Conservation (phyloP, 2,329 filamentous ascomycete species). For the Stemphylium vesicarium region DNA sequence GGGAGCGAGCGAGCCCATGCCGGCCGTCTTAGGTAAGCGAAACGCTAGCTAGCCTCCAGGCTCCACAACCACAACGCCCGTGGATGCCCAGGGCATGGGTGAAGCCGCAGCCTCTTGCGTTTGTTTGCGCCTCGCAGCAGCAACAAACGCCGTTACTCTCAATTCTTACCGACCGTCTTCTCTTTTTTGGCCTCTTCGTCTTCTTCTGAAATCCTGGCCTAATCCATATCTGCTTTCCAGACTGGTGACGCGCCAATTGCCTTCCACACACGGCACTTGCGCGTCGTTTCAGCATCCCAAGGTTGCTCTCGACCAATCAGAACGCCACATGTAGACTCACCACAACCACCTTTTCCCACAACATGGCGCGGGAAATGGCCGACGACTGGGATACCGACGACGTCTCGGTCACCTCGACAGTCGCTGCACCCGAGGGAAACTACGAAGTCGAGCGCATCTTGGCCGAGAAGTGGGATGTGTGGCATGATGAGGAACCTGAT, state of each 20-base stretch:
- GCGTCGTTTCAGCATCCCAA: not conserved
- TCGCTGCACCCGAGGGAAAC: not conserved
- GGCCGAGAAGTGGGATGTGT: conserved; percentile 53
- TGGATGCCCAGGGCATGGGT: too few relatives aligned
- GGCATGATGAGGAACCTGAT: conserved; percentile 31
- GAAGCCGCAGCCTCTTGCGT: not conserved
- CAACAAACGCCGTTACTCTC: too few relatives aligned
- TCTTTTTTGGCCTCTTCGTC: not conserved
- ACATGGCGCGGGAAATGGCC: conserved; percentile 11
- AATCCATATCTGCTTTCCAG: not conserved
- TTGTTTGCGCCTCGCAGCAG: conserved; percentile 1
- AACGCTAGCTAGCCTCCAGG: conserved; percentile 12
- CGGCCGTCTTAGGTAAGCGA: conserved; percentile 13
- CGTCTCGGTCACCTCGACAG: conserved; percentile 65
- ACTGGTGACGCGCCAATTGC: not conserved
- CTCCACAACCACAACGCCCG: not conserved
- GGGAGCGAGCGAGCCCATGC: conserved; percentile 10
- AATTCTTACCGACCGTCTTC: not conserved
- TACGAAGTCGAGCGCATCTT: conserved; percentile 35
- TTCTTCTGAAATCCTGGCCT: too few relatives aligned
- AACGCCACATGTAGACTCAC: not conserved
- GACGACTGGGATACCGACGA: conserved; percentile 50
- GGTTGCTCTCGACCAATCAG: conserved; percentile 20
- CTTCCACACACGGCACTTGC: not conserved
- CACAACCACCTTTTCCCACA: conserved; percentile 2